Base-by-base conservation (phyloP, 2,329 filamentous ascomycete genomes). In the Celoporthe dispersa region DNA sequence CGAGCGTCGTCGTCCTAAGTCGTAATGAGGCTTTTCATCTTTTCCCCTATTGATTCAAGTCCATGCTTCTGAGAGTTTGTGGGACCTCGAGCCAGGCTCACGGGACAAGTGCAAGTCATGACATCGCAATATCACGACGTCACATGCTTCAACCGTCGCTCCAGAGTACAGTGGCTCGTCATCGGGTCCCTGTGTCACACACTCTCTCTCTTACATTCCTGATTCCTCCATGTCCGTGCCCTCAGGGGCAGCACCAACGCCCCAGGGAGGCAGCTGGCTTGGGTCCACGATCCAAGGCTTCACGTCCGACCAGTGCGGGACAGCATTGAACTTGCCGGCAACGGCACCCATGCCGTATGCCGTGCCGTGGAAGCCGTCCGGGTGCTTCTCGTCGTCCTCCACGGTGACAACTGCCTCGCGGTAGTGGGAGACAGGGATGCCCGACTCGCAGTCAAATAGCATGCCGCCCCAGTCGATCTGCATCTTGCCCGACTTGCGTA, bases 401-500 rank as follows among this genome's bases (percentile, higher is more conserved):
- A 90, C 88, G 9, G 90, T 81, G 67, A 91, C 83, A 64, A 89
- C 85, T 2, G 87, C 87, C 53, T 86, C 87, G 14, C 86, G 88
- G 71, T 89, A 74, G 75, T 90, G 90, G 73, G 84, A 84, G 31
- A 79, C 78, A 62, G 81, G 79, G 35, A 85, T 84, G 66, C 84
- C 85, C 16, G 85, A 82, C 28, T 85, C 87, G 72, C 90, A 79
- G 74, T 86, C 83, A 68, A 90, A 81, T 48, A 80, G 82, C 71
- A 83, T 84, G 35, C 88, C 88, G 64, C 89, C 89, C 87, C 88
- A 91, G 77, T 86, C 85, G 41, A 91, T 80, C 77, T 90, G 87
- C 2, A 89, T 85, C 70, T 85, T 87, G 72, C 89, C 89, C 11
- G 88, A 90, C 76, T 86, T 85, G 71, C 87, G 86, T 60, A 91